Evolutionary conservation across 75 land plant species (phyloP).

Genomic region (Cunninghamia lanceolata): DNA sequence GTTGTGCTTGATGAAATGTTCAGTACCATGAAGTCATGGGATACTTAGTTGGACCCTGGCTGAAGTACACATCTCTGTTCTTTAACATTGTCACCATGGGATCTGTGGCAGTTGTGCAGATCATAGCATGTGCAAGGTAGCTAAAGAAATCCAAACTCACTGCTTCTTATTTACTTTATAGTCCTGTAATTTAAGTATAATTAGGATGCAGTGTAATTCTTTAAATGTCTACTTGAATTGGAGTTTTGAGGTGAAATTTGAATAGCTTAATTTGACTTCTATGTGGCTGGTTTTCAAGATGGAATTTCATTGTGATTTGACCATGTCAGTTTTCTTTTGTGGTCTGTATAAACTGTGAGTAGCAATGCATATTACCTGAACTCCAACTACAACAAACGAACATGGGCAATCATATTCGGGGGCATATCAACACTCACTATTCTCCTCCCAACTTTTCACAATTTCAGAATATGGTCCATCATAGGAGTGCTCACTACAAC

Average conservation of each 20-base stretch:
- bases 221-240: too few relatives aligned
- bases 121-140: slow-evolving; percentile 37
- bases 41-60: slow-evolving; percentile 19
- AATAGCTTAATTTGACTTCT: too few relatives aligned
- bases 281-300: too few relatives aligned
- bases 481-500: slow-evolving; percentile 29
- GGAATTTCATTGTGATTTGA: too few relatives aligned
- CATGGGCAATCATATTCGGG: slow-evolving; percentile 27
- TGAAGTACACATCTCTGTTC: slow-evolving; percentile 1
- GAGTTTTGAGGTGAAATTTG: too few relatives aligned
- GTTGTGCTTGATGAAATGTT: not conserved
- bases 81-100: slow-evolving; percentile 26
- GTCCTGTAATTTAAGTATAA: too few relatives aligned
- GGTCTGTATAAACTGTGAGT: not conserved
- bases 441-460: slow-evolving; percentile 27
- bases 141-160: not conserved
- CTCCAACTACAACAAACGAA: slow-evolving; percentile 14
- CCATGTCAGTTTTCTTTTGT: not conserved
- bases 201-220: too few relatives aligned
- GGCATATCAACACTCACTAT: slow-evolving; percentile 16
- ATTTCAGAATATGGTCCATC: slow-evolving; percentile 32
- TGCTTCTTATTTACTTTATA: too few relatives aligned
- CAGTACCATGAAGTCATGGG: slow-evolving; percentile 27
- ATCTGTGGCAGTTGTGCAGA: slow-evolving; percentile 17
- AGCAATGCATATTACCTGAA: slow-evolving; percentile 32